Percentiles rank a stretch among this genome's conserved stretches.
These are phyloP conservation scores for Barnettozyma salicaria DNA, from an alignment of 805 yeast species.

Conservation along the genomic window DNA sequence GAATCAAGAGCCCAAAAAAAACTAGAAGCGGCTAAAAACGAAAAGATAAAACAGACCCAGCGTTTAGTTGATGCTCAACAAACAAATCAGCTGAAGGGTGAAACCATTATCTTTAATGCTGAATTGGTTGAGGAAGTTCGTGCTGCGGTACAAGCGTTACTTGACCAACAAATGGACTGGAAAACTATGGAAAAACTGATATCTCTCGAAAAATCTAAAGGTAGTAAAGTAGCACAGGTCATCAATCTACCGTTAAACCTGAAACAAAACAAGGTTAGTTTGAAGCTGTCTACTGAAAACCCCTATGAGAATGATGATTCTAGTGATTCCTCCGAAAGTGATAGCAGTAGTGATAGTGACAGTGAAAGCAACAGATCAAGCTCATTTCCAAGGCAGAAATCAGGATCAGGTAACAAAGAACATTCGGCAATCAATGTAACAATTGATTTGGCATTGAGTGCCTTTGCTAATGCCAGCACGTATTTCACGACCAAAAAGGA, in stretches of 20 bases:
- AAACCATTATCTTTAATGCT: conserved; percentile 62
- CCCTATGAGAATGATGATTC: conserved; percentile 31
- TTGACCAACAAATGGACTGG: conserved; percentile 94
- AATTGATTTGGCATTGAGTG: conserved; percentile 65
- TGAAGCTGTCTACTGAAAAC: conserved; percentile 45
- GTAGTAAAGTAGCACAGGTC: conserved; percentile 54
- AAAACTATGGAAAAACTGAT: conserved; percentile 74
- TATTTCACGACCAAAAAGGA: conserved; percentile 73
- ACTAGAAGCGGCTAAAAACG: conserved; percentile 66
- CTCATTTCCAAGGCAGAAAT: no score
- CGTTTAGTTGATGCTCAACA: conserved; percentile 59
- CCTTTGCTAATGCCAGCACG: conserved; percentile 82
- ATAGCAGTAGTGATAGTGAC: conserved; percentile 23
- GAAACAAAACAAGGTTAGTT: conserved; percentile 56
- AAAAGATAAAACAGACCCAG: conserved; percentile 64
- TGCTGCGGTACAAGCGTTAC: conserved; percentile 53
- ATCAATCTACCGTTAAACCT: conserved; percentile 68
- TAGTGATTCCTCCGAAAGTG: conserved; percentile 21
- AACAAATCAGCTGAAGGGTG: conserved; percentile 62
- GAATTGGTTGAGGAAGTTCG: conserved; percentile 68
- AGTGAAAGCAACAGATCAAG: conserved; percentile 11
- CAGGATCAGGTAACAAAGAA: conserved; percentile 9
- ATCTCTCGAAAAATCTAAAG: conserved; percentile 58
- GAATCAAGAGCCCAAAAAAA: conserved; percentile 71
- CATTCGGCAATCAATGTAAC: conserved; percentile 40